Evolutionary conservation across 345 rosid species (phyloP), one percentile per base, ranked within the genome.

Genomic region (Lenwebbia sp.): DNA sequence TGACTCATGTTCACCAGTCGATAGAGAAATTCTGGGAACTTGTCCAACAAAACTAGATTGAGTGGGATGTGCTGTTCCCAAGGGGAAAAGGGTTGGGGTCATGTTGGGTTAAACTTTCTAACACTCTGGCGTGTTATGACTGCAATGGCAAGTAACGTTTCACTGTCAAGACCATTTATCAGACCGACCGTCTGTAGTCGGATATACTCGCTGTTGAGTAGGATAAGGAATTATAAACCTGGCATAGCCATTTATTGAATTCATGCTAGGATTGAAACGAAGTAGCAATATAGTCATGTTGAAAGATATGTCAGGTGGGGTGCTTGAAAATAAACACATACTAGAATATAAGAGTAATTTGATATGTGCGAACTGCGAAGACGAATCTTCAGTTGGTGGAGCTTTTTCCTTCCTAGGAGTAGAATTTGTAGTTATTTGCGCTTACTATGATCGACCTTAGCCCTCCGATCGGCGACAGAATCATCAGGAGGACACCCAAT

Each of bases 381-480:
- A 62, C 13, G 9, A 70, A 47, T 70, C 81, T 19, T 70, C 47
- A 4, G 47, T 70, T 37, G 47, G 47, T 19, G 81, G 81, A 70
- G 81, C 47, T 37, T 50, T 50, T 50, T 19, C 47, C 47, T 7
- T 28, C 41, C 54, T 87, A 95, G 40, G 94, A 91, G 91, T 93
- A 95, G 88, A 96, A 95, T 41, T 91, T 10, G 88, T 95, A 95
- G 37, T 15, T 85, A 88, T 93, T 95, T 49, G 98, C 93, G 13
- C 84, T 83, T 13, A 89, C 30, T 54, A 95, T 95, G 86, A 95
- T 96, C 26, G 88, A 89, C 93, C 95, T 93, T 47, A 96, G 74
- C 40, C 94, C 98, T 87, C 99, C 99, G 78, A 97, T 95, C 2
- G 98, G 98, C 13, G 98, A 88, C 58, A 96, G 84, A 60, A 88